A percentile compares a stretch with the other conserved stretches of the same genome.
Evolutionary conservation across 1,139 yeast species (phyloP).

Genomic region (Cylindricascospora bacillispora): DNA sequence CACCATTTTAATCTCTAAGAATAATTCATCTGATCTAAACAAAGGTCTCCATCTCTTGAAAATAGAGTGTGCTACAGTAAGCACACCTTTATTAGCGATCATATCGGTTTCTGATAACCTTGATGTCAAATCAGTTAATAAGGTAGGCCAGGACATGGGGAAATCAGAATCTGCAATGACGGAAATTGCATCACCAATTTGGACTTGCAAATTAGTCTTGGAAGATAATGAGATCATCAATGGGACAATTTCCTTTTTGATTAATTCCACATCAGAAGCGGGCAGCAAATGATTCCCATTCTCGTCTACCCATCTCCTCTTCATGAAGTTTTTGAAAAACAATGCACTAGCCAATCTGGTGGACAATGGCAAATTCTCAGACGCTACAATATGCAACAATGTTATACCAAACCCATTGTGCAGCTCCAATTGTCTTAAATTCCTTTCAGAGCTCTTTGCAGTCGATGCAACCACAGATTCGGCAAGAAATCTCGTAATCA

Average conservation of each 20-base stretch:
- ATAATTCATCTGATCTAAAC: conserved; percentile 81
- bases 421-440: conserved; percentile 47
- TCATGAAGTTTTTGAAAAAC: conserved; percentile 78
- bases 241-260: conserved; percentile 67
- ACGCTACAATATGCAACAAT: conserved; percentile 67
- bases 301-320: conserved; percentile 80
- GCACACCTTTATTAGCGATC: conserved; percentile 69
- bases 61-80: conserved; percentile 87
- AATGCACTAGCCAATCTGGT: conserved; percentile 81
- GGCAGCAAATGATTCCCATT: conserved; percentile 67
- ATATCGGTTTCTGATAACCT: conserved; percentile 51
- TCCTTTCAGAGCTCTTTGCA: conserved; percentile 51
- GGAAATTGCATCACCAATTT: conserved; percentile 87
- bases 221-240: conserved; percentile 75
- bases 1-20: conserved; percentile 77
- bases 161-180: conserved; percentile 93
- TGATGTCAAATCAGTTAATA: conserved; percentile 63
- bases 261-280: conserved; percentile 45
- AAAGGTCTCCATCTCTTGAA: conserved; percentile 96
- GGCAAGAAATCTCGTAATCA: conserved; percentile 25
- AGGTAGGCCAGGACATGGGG: conserved; percentile 76
- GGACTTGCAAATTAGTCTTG: conserved; percentile 65
- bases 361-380: conserved; percentile 38
- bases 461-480: conserved; percentile 31
- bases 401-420: conserved; percentile 64